A percentile compares a stretch with the other conserved stretches of the same genome.
phyloP scores from a whole-genome alignment of 495 filamentous ascomycete genomes.

The Hyaloscypha finlandica region DNA sequence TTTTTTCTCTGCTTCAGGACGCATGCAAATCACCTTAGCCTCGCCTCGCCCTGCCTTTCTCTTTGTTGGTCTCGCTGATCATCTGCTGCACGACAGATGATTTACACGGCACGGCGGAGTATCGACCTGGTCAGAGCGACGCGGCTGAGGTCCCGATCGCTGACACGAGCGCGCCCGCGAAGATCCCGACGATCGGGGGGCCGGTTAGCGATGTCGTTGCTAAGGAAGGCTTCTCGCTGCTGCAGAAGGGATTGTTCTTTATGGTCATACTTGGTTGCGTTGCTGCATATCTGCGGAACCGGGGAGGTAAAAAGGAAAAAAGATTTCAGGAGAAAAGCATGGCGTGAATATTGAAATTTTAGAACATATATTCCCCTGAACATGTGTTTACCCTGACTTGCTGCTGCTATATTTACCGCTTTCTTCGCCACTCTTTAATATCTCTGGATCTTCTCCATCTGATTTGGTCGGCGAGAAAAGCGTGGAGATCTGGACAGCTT shows the following conservation, averaged over 20 bases:
- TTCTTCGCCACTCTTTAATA: too few species aligned
- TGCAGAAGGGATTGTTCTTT: conserved; percentile 35
- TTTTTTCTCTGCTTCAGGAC: conserved; percentile 21
- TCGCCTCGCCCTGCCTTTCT: conserved; percentile 10
- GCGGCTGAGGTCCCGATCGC: conserved; percentile 17
- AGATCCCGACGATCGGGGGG: conserved; percentile 36
- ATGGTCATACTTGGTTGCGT: conserved; percentile 35
- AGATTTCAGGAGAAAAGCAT: conserved; percentile 43
- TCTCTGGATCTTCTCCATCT: background rate
- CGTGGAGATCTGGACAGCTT: too few species aligned
- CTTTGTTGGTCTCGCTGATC: conserved; percentile 40
- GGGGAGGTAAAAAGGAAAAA: conserved; percentile 23
- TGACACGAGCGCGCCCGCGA: conserved; percentile 26
- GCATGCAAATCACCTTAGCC: conserved; percentile 16
- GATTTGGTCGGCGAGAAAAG: too few species aligned
- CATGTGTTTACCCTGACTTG: background rate
- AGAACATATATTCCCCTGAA: background rate
- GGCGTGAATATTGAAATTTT: conserved; percentile 35
- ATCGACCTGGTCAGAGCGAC: conserved; percentile 30
- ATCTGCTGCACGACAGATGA: conserved; percentile 32
- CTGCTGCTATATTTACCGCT: too few species aligned
- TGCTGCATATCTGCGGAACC: conserved; percentile 27
- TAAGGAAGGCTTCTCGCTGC: conserved; percentile 37
- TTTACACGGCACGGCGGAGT: conserved; percentile 29
- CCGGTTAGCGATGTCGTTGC: conserved; percentile 37